phyloP scores from a whole-genome alignment of 2,329 filamentous ascomycete genomes.

The Rhynchosporium agropyri region DNA sequence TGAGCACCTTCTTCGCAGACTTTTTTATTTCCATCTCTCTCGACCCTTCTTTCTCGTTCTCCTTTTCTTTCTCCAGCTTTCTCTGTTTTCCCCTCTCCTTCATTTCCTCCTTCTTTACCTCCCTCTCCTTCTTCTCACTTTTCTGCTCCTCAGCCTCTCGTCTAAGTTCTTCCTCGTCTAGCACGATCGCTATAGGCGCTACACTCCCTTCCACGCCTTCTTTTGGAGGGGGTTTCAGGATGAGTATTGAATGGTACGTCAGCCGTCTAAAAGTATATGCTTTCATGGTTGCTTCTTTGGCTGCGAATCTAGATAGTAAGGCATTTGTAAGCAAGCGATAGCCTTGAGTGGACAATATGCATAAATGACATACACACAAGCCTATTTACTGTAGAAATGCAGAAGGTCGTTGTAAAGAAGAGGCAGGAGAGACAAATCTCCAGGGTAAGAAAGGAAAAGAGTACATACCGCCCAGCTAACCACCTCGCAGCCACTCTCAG shows the following conservation, averaged over 20 bases:
- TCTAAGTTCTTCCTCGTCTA: neutral
- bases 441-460: neutral
- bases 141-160: neutral
- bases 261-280: conserved; percentile 63
- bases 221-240: conserved; percentile 10
- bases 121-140: conserved; percentile 38
- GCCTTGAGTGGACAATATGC: conserved; percentile 2
- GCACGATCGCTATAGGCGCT: conserved; percentile 33
- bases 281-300: conserved; percentile 76
- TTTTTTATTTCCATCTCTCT: conserved; percentile 41
- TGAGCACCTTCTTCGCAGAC: no score
- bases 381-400: neutral
- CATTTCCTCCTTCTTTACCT: conserved; percentile 46
- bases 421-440: neutral
- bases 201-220: conserved; percentile 14
- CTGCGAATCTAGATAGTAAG: conserved; percentile 50
- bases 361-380: neutral
- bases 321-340: neutral
- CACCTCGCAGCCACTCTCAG: conserved; percentile 27
- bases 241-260: conserved; percentile 63
- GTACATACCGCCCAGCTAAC: conserved; percentile 36
- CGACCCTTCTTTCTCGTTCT: conserved; percentile 44
- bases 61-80: neutral
- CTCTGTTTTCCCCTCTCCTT: no score
- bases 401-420: neutral